These are phyloP conservation scores for Gyrodon lividus DNA, from an alignment of 768 basidiomycete species.

Conservation along the genomic window DNA sequence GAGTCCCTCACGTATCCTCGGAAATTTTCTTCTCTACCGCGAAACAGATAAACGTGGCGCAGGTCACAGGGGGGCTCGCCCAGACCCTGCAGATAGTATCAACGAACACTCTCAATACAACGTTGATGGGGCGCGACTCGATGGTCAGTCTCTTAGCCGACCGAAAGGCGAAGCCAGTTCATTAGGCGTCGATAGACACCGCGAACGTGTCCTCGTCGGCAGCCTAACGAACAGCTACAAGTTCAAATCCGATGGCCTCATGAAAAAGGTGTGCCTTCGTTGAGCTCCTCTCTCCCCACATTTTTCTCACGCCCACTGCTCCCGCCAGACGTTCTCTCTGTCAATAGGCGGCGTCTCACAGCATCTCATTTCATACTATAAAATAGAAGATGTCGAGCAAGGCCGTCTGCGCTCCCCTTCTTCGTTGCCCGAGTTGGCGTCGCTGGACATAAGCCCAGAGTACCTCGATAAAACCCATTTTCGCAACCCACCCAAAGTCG, in stretches of 20 bases:
- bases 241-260: slow-evolving; percentile 89
- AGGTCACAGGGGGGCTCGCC: slow-evolving; percentile 54
- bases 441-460: slow-evolving; percentile 82
- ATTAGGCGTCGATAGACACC: slow-evolving; percentile 60
- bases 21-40: slow-evolving; percentile 94
- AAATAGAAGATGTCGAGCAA: slow-evolving; percentile 84
- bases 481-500: slow-evolving; percentile 85
- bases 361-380: slow-evolving; percentile 94
- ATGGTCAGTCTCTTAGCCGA: slow-evolving; percentile 55
- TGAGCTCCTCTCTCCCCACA: slow-evolving; percentile 1
- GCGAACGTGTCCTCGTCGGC: slow-evolving; percentile 82
- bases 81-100: slow-evolving; percentile 38
- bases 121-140: slow-evolving; percentile 30
- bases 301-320: slow-evolving; percentile 29
- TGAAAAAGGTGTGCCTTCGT: slow-evolving; percentile 82
- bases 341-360: slow-evolving; percentile 83
- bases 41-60: slow-evolving; percentile 85
- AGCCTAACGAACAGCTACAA: slow-evolving; percentile 92
- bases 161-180: slow-evolving; percentile 54
- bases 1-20: slow-evolving; percentile 90
- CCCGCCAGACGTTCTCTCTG: slow-evolving; percentile 81
- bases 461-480: slow-evolving; percentile 92
- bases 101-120: slow-evolving; percentile 41
- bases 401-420: slow-evolving; percentile 89
- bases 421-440: slow-evolving; percentile 81